Percentiles rank a stretch among this genome's conserved stretches.
These are phyloP conservation scores for Lepidium sativum DNA, from an alignment of 345 rosid genomes.

Conservation along the genomic window DNA sequence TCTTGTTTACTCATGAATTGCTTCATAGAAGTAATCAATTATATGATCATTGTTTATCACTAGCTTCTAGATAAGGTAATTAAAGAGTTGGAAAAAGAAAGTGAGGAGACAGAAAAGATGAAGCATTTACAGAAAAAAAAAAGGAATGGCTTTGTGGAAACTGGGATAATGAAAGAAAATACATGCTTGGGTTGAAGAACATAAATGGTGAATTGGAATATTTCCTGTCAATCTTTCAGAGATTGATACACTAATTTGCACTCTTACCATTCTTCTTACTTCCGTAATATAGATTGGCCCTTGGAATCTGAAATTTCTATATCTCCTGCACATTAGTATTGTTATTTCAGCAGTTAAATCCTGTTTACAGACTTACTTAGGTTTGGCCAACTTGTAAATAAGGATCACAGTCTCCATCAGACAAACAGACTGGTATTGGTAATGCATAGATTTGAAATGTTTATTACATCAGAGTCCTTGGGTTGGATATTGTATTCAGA, in stretches of 20 bases:
- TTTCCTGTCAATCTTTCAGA: not conserved
- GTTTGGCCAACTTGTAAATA: no score
- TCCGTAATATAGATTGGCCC: not conserved
- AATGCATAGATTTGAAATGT: no score
- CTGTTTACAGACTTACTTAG: no score
- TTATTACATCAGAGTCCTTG: no score
- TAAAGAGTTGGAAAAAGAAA: not conserved
- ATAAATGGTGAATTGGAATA: not conserved
- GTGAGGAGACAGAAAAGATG: not conserved
- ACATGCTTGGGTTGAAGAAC: not conserved
- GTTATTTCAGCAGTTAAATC: no score
- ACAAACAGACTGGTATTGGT: no score
- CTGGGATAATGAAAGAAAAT: not conserved
- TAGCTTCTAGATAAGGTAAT: not conserved
- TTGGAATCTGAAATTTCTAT: not conserved
- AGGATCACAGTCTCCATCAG: no score
- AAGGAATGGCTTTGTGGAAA: not conserved
- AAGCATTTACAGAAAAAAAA: not conserved
- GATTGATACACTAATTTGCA: not conserved
- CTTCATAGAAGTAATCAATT: not conserved
- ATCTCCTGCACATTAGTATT: no score
- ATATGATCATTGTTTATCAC: not conserved
- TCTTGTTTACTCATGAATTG: not conserved
- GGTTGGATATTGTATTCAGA: no score
- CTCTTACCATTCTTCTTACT: not conserved